Evolutionary conservation across 164 flowering plant genomes (phyloP).

Genomic region (Tetrastigma voinierianum): DNA sequence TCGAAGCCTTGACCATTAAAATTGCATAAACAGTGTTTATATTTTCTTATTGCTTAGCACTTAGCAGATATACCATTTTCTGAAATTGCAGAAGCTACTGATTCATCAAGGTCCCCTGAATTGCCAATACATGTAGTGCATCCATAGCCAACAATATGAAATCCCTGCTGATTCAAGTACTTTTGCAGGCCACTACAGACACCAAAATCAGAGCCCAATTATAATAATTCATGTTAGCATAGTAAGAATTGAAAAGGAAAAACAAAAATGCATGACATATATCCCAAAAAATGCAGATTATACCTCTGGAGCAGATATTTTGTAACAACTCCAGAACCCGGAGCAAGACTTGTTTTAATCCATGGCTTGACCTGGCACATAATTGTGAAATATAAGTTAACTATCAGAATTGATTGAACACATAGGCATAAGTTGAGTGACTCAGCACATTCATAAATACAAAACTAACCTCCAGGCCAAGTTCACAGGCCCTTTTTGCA

Average conservation of each 20-base stretch:
- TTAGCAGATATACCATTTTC: conserved; percentile 62
- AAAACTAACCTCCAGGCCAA: conserved; percentile 71
- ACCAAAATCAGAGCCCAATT: conserved; percentile 4
- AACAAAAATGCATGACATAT: too few relatives aligned
- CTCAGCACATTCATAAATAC: not conserved
- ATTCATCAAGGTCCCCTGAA: conserved; percentile 84
- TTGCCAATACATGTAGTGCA: conserved; percentile 95
- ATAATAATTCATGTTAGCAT: too few relatives aligned
- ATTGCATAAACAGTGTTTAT: too few relatives aligned
- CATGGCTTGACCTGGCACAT: conserved; percentile 84
- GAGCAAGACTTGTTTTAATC: conserved; percentile 96
- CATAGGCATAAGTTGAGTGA: too few relatives aligned
- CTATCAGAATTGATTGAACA: too few relatives aligned
- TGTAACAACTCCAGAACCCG: conserved; percentile 95
- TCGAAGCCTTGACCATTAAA: too few relatives aligned
- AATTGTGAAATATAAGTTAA: not conserved
- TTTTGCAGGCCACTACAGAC: conserved; percentile 76
- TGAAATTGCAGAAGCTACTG: conserved; percentile 78
- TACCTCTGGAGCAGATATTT: conserved; percentile 82
- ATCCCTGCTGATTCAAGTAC: conserved; percentile 77
- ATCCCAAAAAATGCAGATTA: not conserved
- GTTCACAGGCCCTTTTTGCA: conserved; percentile 87
- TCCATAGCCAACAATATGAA: conserved; percentile 93
- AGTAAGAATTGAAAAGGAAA: too few relatives aligned
- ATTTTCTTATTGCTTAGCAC: too few relatives aligned